phyloP scores from a whole-genome alignment of 2,329 filamentous ascomycete genomes.

The Purpureocillium lavendulum region DNA sequence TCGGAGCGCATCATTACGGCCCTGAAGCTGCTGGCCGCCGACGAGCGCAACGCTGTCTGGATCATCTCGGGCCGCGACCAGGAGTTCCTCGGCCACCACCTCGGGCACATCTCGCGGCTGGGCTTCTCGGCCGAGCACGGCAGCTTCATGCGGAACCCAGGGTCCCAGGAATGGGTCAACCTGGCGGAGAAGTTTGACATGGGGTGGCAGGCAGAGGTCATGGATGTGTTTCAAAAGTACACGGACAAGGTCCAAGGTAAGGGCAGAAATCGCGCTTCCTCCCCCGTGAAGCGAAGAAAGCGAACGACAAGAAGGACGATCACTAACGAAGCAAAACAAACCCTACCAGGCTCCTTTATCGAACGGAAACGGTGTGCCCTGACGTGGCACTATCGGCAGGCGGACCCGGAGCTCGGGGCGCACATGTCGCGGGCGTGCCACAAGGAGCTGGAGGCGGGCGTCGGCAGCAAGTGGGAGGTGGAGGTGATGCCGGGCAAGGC shows the following conservation, averaged over 20 bases:
- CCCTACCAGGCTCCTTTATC: conserved; percentile 88
- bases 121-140: conserved; percentile 97
- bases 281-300: too few species aligned
- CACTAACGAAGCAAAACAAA: too few species aligned
- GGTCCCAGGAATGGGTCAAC: conserved; percentile 75
- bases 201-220: conserved; percentile 82
- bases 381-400: conserved; percentile 94
- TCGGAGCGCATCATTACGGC: conserved; percentile 75
- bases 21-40: conserved; percentile 68
- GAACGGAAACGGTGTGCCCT: conserved; percentile 90
- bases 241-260: conserved; percentile 79
- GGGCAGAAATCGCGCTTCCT: too few species aligned
- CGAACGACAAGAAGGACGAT: too few species aligned
- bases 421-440: conserved; percentile 77
- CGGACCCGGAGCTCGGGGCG: conserved; percentile 75
- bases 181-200: conserved; percentile 81
- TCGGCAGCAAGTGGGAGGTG: conserved; percentile 75
- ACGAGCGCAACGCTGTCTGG: conserved; percentile 86
- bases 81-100: conserved; percentile 79
- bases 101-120: conserved; percentile 81
- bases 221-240: conserved; percentile 78
- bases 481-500: conserved; percentile 97
- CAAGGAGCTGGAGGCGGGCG: conserved; percentile 68
- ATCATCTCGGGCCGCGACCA: conserved; percentile 95
- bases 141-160: conserved; percentile 83